These are phyloP conservation scores for Rhodotorula sp. DNA, from an alignment of 1,284 basidiomycete species.

Conservation along the genomic window DNA sequence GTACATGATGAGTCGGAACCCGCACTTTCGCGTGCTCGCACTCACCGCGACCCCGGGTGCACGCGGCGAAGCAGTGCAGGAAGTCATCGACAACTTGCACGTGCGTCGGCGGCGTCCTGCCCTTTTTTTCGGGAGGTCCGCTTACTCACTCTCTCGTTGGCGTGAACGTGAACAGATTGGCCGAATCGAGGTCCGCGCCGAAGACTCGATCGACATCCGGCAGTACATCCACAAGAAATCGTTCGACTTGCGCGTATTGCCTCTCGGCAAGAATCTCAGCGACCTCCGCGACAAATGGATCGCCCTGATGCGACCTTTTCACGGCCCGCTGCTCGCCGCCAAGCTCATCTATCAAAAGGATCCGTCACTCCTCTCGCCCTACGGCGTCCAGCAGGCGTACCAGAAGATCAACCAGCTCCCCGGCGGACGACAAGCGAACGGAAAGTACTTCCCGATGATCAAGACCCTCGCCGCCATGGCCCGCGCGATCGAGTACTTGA, in stretches of 20 bases:
- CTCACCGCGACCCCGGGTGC: constrained; percentile 93
- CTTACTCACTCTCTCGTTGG: background rate
- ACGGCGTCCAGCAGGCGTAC: constrained; percentile 60
- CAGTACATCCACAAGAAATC: constrained; percentile 84
- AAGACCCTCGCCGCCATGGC: constrained; percentile 61
- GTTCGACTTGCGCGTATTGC: constrained; percentile 43
- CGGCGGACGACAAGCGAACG: constrained; percentile 35
- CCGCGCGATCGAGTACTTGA: constrained; percentile 76
- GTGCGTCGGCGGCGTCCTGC: constrained; percentile 42
- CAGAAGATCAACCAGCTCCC: constrained; percentile 49
- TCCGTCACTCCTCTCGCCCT: constrained; percentile 51
- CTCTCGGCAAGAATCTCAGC: constrained; percentile 42
- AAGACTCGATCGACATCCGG: constrained; percentile 82
- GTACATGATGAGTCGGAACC: constrained; percentile 88
- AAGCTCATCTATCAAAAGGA: constrained; percentile 47
- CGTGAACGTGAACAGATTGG: constrained; percentile 61
- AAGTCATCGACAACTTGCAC: constrained; percentile 90
- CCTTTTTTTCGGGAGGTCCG: background rate
- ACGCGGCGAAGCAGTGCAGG: constrained; percentile 81
- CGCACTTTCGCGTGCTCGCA: constrained; percentile 87
- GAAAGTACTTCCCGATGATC: constrained; percentile 48
- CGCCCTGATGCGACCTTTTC: constrained; percentile 46
- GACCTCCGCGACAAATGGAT: constrained; percentile 48
- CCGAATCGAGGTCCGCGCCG: constrained; percentile 90
- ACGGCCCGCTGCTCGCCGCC: constrained; percentile 32